Evolutionary conservation across 768 basidiomycete genomes (phyloP), one percentile per base, ranked within the genome.

Genomic region (Agrocybe pediades): DNA sequence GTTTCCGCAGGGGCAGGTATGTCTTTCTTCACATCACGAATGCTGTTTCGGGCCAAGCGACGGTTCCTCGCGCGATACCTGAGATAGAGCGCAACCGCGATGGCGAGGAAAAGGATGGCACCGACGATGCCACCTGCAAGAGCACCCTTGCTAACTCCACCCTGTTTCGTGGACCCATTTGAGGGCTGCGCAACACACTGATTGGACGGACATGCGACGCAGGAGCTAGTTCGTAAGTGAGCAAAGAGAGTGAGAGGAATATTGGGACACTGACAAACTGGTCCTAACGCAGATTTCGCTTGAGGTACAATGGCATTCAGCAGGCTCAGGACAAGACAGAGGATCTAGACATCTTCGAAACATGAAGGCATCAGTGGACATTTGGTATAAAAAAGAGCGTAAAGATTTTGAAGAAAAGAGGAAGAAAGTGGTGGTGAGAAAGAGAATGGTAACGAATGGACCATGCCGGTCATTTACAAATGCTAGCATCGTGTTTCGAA

Each of bases 41-140:
- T 64, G 19, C 62, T 59, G 16, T 71, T 64, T 20, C 65, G 50
- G 16, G 69, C 66, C 41, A 68, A 73, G 56, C 74, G 75, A 15
- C 33, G 33, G n/a, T 15, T 5, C 5, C 33, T 36, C n/a, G 13
- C n/a, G 33, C 33, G 33, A 36, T 36, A 78, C 66, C 49, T 78
- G 79, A 41, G 68, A 66, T 55, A 75, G 82, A 53, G 84, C 82
- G 50, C 88, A 84, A 66, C 88, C 88, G 70, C 83, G 83, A 56
- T 88, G 70, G 62, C 33, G n/a, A 83, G 87, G 9, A 79, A 68
- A 40, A 69, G 67, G 30, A 92, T 62, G 9, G 77, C 75, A 27
- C 83, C 89, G 25, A 90, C 72, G 53, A 92, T 78, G 39, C 84
- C 88, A 43, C 88, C 90, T 17, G 87, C 90, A 17, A 90, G 76